A percentile compares a stretch with the other conserved stretches of the same genome.
Conservation (phyloP, 495 filamentous ascomycete species). For the Talaromyces proteolyticus region DNA sequence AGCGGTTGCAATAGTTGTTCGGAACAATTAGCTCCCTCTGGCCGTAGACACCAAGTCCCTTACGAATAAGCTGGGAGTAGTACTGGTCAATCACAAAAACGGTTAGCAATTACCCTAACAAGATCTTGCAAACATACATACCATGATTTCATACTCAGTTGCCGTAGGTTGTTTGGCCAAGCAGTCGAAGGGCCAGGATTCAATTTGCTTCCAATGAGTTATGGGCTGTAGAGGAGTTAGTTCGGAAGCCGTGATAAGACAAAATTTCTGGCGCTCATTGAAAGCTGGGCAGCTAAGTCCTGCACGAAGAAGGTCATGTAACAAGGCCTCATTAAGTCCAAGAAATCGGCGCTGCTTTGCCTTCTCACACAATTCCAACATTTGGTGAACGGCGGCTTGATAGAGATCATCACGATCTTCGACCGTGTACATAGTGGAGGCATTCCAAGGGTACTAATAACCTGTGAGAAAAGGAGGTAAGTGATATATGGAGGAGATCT, state of each 20-base stretch:
- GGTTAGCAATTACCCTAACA: no score
- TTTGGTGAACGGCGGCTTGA: constrained; percentile 40
- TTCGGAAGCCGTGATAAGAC: constrained; percentile 4
- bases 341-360: constrained; percentile 23
- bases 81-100: constrained; percentile 20
- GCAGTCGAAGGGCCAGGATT: constrained; percentile 30
- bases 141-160: constrained; percentile 21
- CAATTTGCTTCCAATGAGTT: not conserved
- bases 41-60: constrained; percentile 10
- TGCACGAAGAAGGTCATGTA: constrained; percentile 51
- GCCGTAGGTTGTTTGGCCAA: constrained; percentile 22
- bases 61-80: constrained; percentile 23
- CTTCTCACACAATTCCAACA: constrained; percentile 36
- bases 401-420: constrained; percentile 55
- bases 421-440: constrained; percentile 55
- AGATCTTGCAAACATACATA: no score
- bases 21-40: constrained; percentile 5
- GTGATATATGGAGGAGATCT: not conserved
- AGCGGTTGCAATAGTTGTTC: constrained; percentile 13
- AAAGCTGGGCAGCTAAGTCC: constrained; percentile 60
- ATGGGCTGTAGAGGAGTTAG: not conserved
- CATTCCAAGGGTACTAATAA: constrained; percentile 62
- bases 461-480: constrained; percentile 7
- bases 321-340: constrained; percentile 47
- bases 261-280: constrained; percentile 48